A percentile compares a stretch with the other conserved stretches of the same genome.
Evolutionary conservation across 2,329 filamentous ascomycete species (phyloP).

Genomic region (Talaromyces sp.): DNA sequence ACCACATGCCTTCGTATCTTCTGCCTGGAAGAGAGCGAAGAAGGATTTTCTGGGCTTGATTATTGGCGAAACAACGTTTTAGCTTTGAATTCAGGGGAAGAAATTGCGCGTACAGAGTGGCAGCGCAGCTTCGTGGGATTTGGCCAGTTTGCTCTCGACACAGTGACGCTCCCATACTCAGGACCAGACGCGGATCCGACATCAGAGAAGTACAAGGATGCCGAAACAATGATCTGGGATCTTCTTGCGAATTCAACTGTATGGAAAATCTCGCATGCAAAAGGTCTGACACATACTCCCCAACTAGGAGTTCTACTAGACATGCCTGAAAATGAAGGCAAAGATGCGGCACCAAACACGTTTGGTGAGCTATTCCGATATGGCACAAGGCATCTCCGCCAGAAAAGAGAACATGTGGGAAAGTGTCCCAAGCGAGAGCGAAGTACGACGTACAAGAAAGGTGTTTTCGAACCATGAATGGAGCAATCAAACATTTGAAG

Average conservation of each 20-base stretch:
- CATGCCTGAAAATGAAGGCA: slow-evolving; percentile 25
- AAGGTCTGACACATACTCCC: slow-evolving; percentile 20
- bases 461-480: background rate
- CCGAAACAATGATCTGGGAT: slow-evolving; percentile 23
- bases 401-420: slow-evolving; percentile 23
- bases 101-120: background rate
- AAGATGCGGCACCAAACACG: slow-evolving; percentile 26
- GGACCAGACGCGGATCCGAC: slow-evolving; percentile 14
- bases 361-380: slow-evolving; percentile 34
- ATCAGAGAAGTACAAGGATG: slow-evolving; percentile 17
- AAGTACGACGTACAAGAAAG: slow-evolving; percentile 8
- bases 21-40: slow-evolving; percentile 7
- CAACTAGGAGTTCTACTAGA: slow-evolving; percentile 27
- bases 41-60: slow-evolving; percentile 7
- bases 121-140: slow-evolving; percentile 1
- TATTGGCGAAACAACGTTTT: slow-evolving; percentile 8
- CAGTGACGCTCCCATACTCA: background rate
- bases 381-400: slow-evolving; percentile 30
- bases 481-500: too few species aligned
- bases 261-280: slow-evolving; percentile 35
- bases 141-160: slow-evolving; percentile 1
- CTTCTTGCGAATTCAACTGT: slow-evolving; percentile 26
- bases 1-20: slow-evolving; percentile 7
- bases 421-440: background rate
- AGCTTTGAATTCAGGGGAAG: background rate